phyloP scores from a whole-genome alignment of 1,139 yeast genomes.

The Hansenula anomala region DNA sequence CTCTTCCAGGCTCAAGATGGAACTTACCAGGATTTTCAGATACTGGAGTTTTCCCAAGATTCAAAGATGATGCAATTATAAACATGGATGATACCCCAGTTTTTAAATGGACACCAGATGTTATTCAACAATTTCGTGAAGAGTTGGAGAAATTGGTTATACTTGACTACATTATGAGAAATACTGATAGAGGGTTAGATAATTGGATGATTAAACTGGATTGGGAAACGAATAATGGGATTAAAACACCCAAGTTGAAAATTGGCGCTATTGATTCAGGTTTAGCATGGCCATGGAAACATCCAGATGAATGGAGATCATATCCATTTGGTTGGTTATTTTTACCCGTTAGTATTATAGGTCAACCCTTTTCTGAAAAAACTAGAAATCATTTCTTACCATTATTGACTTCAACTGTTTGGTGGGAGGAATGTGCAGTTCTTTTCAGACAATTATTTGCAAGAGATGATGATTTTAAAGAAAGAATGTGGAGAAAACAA shows the following conservation, averaged over 20 bases:
- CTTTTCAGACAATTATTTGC: constrained; percentile 45
- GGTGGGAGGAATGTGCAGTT: constrained; percentile 67
- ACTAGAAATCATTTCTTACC: constrained; percentile 59
- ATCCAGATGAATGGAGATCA: constrained; percentile 79
- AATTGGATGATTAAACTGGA: constrained; percentile 71
- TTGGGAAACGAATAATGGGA: constrained; percentile 32
- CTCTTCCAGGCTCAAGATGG: constrained; percentile 42
- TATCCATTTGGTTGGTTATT: constrained; percentile 81
- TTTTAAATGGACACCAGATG: constrained; percentile 53
- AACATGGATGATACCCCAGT: constrained; percentile 15
- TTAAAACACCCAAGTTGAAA: constrained; percentile 36
- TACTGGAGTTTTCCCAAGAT: constrained; percentile 1
- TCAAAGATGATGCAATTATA: constrained; percentile 8
- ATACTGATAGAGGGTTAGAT: constrained; percentile 71
- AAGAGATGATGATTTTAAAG: constrained; percentile 58
- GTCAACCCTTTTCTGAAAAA: constrained; percentile 58
- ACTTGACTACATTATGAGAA: constrained; percentile 67
- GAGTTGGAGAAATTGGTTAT: constrained; percentile 69
- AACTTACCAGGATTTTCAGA: constrained; percentile 7
- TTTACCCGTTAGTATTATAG: constrained; percentile 58
- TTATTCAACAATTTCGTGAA: constrained; percentile 48
- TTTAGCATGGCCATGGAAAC: constrained; percentile 76
- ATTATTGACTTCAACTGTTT: constrained; percentile 50
- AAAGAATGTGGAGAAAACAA: constrained; percentile 64
- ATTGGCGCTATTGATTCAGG: constrained; percentile 80